phyloP scores from a whole-genome alignment of 2,329 filamentous ascomycete genomes.

The Ciborinia camelliae region DNA sequence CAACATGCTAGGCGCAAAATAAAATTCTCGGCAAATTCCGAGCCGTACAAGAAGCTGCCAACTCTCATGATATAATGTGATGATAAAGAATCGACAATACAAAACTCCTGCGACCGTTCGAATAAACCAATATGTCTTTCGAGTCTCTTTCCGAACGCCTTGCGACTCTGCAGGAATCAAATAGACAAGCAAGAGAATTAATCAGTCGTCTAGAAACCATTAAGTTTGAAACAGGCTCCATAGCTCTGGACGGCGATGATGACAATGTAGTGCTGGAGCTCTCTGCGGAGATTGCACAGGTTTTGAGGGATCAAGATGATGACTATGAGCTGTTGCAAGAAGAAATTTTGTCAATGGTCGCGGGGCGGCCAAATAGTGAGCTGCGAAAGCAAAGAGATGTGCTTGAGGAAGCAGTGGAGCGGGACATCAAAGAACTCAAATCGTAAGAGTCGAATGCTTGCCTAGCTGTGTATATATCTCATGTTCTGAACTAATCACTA shows the following conservation, averaged over 20 bases:
- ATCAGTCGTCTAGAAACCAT: conserved; percentile 58
- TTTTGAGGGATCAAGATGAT: conserved; percentile 74
- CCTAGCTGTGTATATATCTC: neutral
- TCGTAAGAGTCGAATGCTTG: conserved; percentile 48
- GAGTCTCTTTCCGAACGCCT: conserved; percentile 61
- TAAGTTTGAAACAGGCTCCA: conserved; percentile 56
- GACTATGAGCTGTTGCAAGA: conserved; percentile 78
- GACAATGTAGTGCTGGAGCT: conserved; percentile 65
- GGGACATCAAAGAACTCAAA: conserved; percentile 67
- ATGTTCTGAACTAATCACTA: neutral
- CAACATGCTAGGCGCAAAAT: conserved; percentile 8
- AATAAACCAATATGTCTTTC: conserved; percentile 49
- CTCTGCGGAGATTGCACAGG: conserved; percentile 73
- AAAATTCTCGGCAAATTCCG: conserved; percentile 13
- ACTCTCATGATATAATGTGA: neutral
- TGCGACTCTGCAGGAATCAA: conserved; percentile 57
- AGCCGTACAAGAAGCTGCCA: neutral
- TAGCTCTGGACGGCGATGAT: conserved; percentile 46
- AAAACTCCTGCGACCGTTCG: neutral
- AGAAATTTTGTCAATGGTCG: conserved; percentile 62
- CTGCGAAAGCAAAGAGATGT: conserved; percentile 61
- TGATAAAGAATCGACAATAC: neutral
- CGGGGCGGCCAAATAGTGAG: conserved; percentile 49
- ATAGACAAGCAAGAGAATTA: conserved; percentile 54
- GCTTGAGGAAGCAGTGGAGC: conserved; percentile 62